Evolutionary conservation across 495 filamentous ascomycete genomes (phyloP), one percentile per base, ranked within the genome.

Genomic region (Penicillium canariense): DNA sequence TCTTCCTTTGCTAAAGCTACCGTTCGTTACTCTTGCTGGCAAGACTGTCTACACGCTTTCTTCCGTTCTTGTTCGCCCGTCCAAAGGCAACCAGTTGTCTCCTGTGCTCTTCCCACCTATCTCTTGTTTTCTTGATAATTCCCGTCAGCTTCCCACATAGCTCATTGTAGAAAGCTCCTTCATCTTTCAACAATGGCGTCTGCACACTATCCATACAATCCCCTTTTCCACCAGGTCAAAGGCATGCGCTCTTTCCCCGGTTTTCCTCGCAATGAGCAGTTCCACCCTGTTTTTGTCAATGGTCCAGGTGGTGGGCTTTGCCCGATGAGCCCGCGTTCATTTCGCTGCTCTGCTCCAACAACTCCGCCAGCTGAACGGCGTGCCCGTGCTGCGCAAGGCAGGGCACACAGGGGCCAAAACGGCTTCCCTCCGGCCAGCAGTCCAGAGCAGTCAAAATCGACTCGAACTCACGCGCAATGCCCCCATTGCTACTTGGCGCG

Each of bases 11-110:
- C 18, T 42, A 42, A 17, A 25, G 12, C 20, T 5, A 12, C 20
- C 22, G n/a, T 56, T 45, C 47, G 44, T 50, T 56, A 27, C 26
- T 40, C 18, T n/a, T 4, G 11, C 20, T 7, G 5, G 26, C 54
- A 56, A 56, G 47, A 44, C 47, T 50, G 22, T 46, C 30, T 54
- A 38, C 36, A 27, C 8, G 26, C 25, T 35, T 35, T 27, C 5
- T 39, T 35, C 26, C 11, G 32, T 14, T 6, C 35, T 11, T 15
- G 9, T 12, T 17, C 11, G 2, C 9, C 20, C 28, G 34, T 38
- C 34, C 38, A 38, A n/a, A n/a, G n/a, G n/a, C n/a, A n/a, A n/a
- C n/a, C n/a, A n/a, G n/a, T n/a, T n/a, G n/a, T n/a, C n/a, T n/a
- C n/a, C n/a, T n/a, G n/a, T n/a, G n/a, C n/a, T n/a, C n/a, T n/a